Conservation (phyloP, 1,284 basidiomycete genomes). For the Porogramme epimiltina region DNA sequence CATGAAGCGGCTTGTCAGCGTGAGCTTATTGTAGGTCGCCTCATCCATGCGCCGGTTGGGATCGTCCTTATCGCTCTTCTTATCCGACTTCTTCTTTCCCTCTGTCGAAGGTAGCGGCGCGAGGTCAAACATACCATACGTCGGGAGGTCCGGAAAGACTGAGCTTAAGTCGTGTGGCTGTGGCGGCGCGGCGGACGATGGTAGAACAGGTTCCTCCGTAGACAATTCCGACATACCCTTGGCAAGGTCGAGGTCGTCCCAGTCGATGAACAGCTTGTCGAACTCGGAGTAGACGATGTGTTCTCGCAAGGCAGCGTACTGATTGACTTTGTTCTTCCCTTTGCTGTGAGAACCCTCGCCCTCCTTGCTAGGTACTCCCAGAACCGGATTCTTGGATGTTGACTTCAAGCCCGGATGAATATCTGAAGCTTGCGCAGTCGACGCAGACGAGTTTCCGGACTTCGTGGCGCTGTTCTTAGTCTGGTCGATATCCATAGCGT, state of each 20-base stretch:
- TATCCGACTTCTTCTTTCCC: slow-evolving; percentile 42
- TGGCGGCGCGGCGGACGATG: slow-evolving; percentile 24
- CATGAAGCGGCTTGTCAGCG: slow-evolving; percentile 70
- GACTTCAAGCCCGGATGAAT: slow-evolving; percentile 26
- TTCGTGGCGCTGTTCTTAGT: slow-evolving; percentile 5
- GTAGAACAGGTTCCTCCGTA: slow-evolving; percentile 37
- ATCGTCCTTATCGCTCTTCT: slow-evolving; percentile 62
- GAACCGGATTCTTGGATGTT: slow-evolving; percentile 46
- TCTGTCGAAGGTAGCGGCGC: slow-evolving; percentile 53
- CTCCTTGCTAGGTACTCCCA: slow-evolving; percentile 32
- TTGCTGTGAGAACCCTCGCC: slow-evolving; percentile 36
- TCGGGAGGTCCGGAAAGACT: slow-evolving; percentile 36
- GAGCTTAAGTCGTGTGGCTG: slow-evolving; percentile 36
- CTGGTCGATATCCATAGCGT: slow-evolving; percentile 40
- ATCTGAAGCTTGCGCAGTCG: slow-evolving; percentile 11
- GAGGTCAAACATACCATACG: slow-evolving; percentile 61
- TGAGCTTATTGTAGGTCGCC: slow-evolving; percentile 64
- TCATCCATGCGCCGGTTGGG: slow-evolving; percentile 71
- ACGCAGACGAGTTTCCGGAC: background rate
- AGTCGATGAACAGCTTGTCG: slow-evolving; percentile 61
- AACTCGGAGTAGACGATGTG: slow-evolving; percentile 58
- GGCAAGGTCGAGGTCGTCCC: slow-evolving; percentile 39
- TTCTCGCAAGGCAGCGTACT: slow-evolving; percentile 59
- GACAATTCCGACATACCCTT: slow-evolving; percentile 40
- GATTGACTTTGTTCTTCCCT: slow-evolving; percentile 39